A percentile compares a stretch with the other conserved stretches of the same genome.
These are phyloP conservation scores for Vitis hybrid DNA, from an alignment of 177 flowering plant genomes.

Conservation along the genomic window DNA sequence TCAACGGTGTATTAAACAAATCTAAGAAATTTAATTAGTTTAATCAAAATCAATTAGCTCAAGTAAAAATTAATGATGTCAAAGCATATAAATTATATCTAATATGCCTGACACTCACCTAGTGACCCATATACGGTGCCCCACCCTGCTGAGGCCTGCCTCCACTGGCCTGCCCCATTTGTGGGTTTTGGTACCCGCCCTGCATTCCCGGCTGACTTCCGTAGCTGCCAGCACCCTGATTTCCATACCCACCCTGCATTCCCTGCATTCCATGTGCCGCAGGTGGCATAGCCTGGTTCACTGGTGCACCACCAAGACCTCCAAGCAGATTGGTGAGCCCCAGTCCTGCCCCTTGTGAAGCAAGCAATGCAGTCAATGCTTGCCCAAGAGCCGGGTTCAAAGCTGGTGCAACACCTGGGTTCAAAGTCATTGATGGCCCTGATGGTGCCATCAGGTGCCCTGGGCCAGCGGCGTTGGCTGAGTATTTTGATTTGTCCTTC, in stretches of 20 bases:
- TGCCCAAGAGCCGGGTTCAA: slow-evolving; percentile 78
- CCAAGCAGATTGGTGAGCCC: slow-evolving; percentile 67
- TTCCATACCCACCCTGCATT: slow-evolving; percentile 46
- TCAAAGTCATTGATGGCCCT: slow-evolving; percentile 37
- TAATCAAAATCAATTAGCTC: too few species aligned
- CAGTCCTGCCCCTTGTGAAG: slow-evolving; percentile 67
- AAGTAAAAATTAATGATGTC: too few species aligned
- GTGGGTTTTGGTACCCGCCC: slow-evolving; percentile 59
- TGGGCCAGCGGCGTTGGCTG: slow-evolving; percentile 26
- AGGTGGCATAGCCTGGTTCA: slow-evolving; percentile 33
- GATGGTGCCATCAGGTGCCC: slow-evolving; percentile 65
- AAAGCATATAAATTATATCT: too few species aligned
- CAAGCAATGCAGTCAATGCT: slow-evolving; percentile 81
- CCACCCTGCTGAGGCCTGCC: slow-evolving; percentile 67
- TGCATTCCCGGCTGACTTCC: slow-evolving; percentile 58
- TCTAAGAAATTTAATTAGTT: too few species aligned
- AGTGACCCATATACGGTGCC: slow-evolving; percentile 84
- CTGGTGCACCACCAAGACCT: slow-evolving; percentile 31
- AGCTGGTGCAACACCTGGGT: slow-evolving; percentile 50
- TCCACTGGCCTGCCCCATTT: slow-evolving; percentile 54
- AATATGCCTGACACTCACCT: slow-evolving; percentile 31
- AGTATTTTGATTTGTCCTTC: slow-evolving; percentile 32
- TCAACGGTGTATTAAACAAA: too few species aligned
- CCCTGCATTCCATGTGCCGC: slow-evolving; percentile 50
- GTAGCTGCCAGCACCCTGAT: slow-evolving; percentile 49